Evolutionary conservation across 148 eudicot species (phyloP), one percentile per base, ranked within the genome.

Genomic region (Arctostaphylos glauca): DNA sequence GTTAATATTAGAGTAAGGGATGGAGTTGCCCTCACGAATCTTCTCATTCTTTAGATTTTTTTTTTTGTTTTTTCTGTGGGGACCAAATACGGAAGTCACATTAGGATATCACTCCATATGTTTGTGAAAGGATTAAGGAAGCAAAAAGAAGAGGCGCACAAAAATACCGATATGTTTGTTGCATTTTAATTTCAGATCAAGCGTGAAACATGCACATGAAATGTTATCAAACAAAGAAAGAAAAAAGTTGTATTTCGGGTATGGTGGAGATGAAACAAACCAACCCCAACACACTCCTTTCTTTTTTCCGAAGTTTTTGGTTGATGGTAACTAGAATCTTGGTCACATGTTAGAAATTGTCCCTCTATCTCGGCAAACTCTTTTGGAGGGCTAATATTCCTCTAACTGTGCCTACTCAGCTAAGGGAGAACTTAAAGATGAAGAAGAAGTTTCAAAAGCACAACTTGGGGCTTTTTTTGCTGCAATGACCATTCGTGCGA

Each of bases 391-490:
- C 46, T 72, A n/a, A 72, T 79, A 50, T 48, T 72, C 53, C 50
- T 72, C 76, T 79, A 23, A 55, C 50, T 56, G 10, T 84, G 8
- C 15, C 59, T 59, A 55, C 84, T 77, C 91, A 96, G 99, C 90
- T 47, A 92, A 89, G 81, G 99, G 99, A 86, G 97, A 96, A 77
- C 95, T 96, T 79, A 91, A 90, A 81, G 91, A 92, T 80, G 98
- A 93, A 81, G 86, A 91, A 54, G 62, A 68, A 82, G 99, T 94
- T 56, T 96, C 99, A 64, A 90, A 88, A 74, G 93, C 95, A 58
- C 99, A 96, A 83, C 98, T 96, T 80, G 99, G 99, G 68, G 99
- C 99, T 21, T 94, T 96, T 86, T 96, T 96, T 62, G 92, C 97
- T 23, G 99, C 92, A 78, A 96, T 96, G 99, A 94, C 99, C 43